Conservation (phyloP, 2,329 filamentous ascomycete genomes). For the Raffaelea albimanens region DNA sequence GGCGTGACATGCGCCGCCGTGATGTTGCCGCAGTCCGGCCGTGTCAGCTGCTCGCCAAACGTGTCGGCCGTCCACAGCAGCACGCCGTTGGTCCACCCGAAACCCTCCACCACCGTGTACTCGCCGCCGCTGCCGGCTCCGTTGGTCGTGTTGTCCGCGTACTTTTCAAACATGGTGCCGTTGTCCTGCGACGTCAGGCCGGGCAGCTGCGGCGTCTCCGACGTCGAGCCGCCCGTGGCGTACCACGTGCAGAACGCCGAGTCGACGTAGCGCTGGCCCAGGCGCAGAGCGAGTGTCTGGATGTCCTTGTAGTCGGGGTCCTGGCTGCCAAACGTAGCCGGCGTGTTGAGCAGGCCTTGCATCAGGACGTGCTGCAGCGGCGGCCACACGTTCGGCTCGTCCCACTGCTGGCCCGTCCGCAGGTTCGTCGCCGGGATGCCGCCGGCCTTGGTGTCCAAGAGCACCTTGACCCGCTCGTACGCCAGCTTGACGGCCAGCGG, state of each 20-base stretch:
- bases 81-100: constrained; percentile 63
- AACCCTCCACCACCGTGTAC: constrained; percentile 61
- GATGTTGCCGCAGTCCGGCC: constrained; percentile 47
- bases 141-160: constrained; percentile 49
- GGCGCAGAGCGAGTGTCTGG: constrained; percentile 43
- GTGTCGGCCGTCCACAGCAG: constrained; percentile 56
- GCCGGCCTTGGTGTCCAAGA: constrained; percentile 42
- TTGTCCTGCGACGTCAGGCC: constrained; percentile 31
- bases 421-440: constrained; percentile 55
- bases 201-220: constrained; percentile 37
- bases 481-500: constrained; percentile 46
- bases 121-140: constrained; percentile 56
- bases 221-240: constrained; percentile 54
- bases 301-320: constrained; percentile 45
- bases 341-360: constrained; percentile 49
- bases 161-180: constrained; percentile 65
- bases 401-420: constrained; percentile 56
- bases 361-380: constrained; percentile 57
- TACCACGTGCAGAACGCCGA: constrained; percentile 63
- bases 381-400: constrained; percentile 62
- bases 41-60: constrained; percentile 44
- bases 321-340: constrained; percentile 41
- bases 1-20: constrained; percentile 27
- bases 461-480: constrained; percentile 41
- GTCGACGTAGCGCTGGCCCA: constrained; percentile 58